These are phyloP conservation scores for Cornus suecica DNA, from an alignment of 148 eudicot species.

Conservation along the genomic window DNA sequence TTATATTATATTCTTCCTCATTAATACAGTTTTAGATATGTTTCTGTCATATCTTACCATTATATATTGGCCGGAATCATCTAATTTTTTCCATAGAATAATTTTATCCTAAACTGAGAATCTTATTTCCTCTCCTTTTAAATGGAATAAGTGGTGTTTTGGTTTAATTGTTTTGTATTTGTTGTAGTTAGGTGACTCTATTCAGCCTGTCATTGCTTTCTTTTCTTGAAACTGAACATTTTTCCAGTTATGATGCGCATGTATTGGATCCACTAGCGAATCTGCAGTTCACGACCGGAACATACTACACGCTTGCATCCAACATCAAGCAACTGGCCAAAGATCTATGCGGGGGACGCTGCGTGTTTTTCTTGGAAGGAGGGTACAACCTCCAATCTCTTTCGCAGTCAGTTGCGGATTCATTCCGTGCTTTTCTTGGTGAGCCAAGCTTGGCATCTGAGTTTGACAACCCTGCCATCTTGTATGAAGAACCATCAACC, in stretches of 20 bases:
- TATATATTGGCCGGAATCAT: no score
- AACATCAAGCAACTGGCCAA: constrained; percentile 73
- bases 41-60: no score
- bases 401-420: constrained; percentile 76
- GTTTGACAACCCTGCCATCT: constrained; percentile 64
- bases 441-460: constrained; percentile 68
- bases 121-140: no score
- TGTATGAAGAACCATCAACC: constrained; percentile 77
- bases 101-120: no score
- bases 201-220: no score
- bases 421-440: constrained; percentile 86
- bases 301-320: constrained; percentile 86
- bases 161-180: no score
- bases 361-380: constrained; percentile 95
- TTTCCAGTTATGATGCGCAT: constrained; percentile 81
- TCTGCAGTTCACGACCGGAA: constrained; percentile 85
- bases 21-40: no score
- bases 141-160: no score
- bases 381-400: constrained; percentile 85
- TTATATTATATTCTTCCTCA: no score
- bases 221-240: neutral
- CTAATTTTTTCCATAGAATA: no score
- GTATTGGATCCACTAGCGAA: constrained; percentile 84
- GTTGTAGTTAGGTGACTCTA: no score
- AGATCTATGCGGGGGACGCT: constrained; percentile 84